Conservation (phyloP, 148 eudicot species). For the Tetragonia tetragonoides region DNA sequence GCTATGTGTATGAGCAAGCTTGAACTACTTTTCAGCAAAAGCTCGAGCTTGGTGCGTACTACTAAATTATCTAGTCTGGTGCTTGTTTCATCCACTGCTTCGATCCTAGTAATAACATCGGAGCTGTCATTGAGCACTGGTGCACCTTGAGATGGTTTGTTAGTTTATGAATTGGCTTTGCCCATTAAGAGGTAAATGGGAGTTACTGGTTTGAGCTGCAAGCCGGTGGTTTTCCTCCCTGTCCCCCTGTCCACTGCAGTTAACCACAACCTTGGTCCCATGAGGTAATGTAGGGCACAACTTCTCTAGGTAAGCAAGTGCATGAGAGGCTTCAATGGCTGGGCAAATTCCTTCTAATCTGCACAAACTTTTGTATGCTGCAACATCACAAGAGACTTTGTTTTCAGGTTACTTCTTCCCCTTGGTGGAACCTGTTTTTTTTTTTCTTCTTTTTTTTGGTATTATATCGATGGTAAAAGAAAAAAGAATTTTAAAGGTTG, state of each 20-base stretch:
- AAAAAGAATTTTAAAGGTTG: too few relatives aligned
- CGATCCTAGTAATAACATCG: too few relatives aligned
- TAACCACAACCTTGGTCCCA: constrained; percentile 65
- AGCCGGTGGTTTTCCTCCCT: constrained; percentile 52
- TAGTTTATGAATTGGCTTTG: background rate
- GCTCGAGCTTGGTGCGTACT: too few relatives aligned
- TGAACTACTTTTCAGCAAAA: too few relatives aligned
- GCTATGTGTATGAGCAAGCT: too few relatives aligned
- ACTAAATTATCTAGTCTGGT: too few relatives aligned
- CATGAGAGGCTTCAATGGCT: constrained; percentile 78
- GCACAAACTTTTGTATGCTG: constrained; percentile 59
- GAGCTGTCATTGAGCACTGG: too few relatives aligned
- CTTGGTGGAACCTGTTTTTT: too few relatives aligned
- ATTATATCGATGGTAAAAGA: too few relatives aligned
- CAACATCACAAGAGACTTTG: background rate
- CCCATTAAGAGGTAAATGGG: background rate
- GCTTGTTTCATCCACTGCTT: too few relatives aligned
- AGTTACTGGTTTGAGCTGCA: constrained; percentile 12
- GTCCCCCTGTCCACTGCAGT: constrained; percentile 67
- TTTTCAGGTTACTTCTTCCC: background rate
- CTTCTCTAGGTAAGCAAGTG: constrained; percentile 57
- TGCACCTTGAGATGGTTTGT: too few relatives aligned
- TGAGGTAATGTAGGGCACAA: constrained; percentile 57
- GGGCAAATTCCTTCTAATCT: constrained; percentile 77
- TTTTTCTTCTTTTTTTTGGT: too few relatives aligned